Evolutionary conservation across 371 early-diverging fungal genomes (phyloP), one percentile per base, ranked within the genome.

Genomic region (Rhizomucor miehei): DNA sequence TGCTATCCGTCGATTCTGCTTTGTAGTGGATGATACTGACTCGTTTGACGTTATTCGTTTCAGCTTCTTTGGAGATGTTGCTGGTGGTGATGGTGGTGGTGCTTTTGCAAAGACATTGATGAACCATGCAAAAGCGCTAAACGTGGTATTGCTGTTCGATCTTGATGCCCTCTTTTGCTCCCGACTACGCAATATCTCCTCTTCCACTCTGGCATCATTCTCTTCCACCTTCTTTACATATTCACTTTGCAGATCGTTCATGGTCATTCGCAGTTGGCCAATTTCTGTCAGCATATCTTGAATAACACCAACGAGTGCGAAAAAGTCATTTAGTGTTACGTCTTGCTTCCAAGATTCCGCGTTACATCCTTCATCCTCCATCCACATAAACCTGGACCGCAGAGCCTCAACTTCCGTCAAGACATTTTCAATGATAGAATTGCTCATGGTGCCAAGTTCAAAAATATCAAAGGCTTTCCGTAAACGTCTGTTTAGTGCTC

Each of bases 361-460:
- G 17, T 45, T 36, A 16, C 9, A 19, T 6, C 51, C 63, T 6
- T 69, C 44, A 19, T 62, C 74, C 23, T 80, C 77, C 9, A 82
- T 56, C 80, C 83, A 79, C 36, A 67, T 23, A 60, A 86, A 88
- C 3, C 80, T 68, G 13, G 70, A 56, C 3, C 66, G 56, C 14
- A 90, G 63, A 17, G 56, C 68, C 35, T 71, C 71, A n/a, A 88
- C 73, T 46, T 88, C 90, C 0, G 76, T 65, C 14, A 77, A 47
- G 24, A 88, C 78, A 44, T 82, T 88, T 36, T 87, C 86, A 35
- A 90, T 85, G 16, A 88, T 84, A 17, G 84, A 85, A 52, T 90
- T 86, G 52, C 85, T 85, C 75, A 90, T 79, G 24, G 76, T 77
- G n/a, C 83, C 81, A 20, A 90, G 71, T 35, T 87, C 88, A 8